phyloP scores from a whole-genome alignment of 2,329 filamentous ascomycete species.

The Immersiporthe knoxdaviesiana region DNA sequence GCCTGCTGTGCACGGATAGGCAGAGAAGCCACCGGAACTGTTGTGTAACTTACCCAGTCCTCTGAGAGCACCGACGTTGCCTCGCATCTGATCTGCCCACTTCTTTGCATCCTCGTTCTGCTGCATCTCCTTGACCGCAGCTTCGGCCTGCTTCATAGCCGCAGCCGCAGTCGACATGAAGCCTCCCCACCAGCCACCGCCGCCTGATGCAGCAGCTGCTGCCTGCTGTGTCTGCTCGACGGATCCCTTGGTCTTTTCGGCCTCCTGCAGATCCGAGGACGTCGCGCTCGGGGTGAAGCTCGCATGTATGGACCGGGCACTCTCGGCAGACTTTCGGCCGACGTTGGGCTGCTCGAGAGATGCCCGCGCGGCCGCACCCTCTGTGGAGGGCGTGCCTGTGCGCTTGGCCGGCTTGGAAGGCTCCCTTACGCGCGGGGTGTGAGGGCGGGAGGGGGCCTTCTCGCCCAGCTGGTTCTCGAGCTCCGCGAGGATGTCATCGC shows the following conservation, averaged over 20 bases:
- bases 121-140: constrained; percentile 90
- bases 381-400: constrained; percentile 52
- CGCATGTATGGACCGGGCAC: constrained; percentile 70
- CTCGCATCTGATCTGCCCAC: constrained; percentile 92
- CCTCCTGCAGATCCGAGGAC: constrained; percentile 63
- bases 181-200: constrained; percentile 88
- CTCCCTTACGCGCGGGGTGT: constrained; percentile 76
- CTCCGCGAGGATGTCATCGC: constrained; percentile 82
- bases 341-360: constrained; percentile 65
- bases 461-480: constrained; percentile 77
- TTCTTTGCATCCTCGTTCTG: constrained; percentile 95
- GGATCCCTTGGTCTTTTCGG: constrained; percentile 53
- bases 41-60: constrained; percentile 65
- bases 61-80: constrained; percentile 79
- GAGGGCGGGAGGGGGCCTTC: constrained; percentile 74
- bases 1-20: neutral
- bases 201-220: constrained; percentile 39
- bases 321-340: constrained; percentile 76
- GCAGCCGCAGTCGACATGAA: constrained; percentile 80
- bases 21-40: neutral
- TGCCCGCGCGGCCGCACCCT: constrained; percentile 48
- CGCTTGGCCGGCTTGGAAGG: constrained; percentile 55
- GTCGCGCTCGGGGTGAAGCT: constrained; percentile 72
- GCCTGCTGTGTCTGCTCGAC: constrained; percentile 46
- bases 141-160: constrained; percentile 91